Percentiles rank a stretch among this genome's conserved stretches.
These are phyloP conservation scores for Lojkania enalia DNA, from an alignment of 2,329 filamentous ascomycete genomes.

Conservation along the genomic window DNA sequence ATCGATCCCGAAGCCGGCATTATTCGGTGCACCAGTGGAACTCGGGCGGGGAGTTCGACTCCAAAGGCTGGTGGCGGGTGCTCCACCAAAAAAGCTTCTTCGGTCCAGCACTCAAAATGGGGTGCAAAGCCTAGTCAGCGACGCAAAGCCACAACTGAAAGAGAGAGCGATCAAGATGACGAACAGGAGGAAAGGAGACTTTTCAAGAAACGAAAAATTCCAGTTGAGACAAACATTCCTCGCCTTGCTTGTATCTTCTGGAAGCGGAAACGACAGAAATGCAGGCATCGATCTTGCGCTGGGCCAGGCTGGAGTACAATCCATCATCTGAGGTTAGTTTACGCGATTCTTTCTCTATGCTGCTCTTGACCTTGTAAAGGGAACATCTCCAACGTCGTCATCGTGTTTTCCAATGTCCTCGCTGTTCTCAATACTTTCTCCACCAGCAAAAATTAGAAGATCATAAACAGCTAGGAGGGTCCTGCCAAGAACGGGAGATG, in stretches of 20 bases:
- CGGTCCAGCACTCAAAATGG: neutral
- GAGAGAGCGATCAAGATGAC: neutral
- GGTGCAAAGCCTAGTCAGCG: too few relatives aligned
- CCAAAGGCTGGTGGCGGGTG: neutral
- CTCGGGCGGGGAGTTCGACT: neutral
- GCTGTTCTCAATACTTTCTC: neutral
- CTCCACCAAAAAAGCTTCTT: neutral
- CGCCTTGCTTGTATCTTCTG: neutral
- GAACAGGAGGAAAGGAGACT: neutral
- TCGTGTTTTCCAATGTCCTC: conserved; percentile 1
- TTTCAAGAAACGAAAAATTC: neutral
- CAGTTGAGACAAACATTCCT: neutral
- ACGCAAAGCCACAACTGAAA: too few relatives aligned
- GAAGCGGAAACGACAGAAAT: neutral
- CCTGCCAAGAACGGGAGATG: neutral
- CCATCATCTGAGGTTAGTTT: conserved; percentile 1
- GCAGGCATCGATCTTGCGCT: neutral
- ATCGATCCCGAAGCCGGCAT: neutral
- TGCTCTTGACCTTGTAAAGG: neutral
- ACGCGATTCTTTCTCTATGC: neutral
- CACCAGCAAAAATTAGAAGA: neutral
- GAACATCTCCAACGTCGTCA: conserved; percentile 3
- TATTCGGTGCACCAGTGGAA: neutral
- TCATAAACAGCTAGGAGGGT: neutral
- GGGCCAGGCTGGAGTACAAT: neutral